These are phyloP conservation scores for Peronosclerospora sorghi DNA, from an alignment of 352 stramenopile species.

Conservation along the genomic window DNA sequence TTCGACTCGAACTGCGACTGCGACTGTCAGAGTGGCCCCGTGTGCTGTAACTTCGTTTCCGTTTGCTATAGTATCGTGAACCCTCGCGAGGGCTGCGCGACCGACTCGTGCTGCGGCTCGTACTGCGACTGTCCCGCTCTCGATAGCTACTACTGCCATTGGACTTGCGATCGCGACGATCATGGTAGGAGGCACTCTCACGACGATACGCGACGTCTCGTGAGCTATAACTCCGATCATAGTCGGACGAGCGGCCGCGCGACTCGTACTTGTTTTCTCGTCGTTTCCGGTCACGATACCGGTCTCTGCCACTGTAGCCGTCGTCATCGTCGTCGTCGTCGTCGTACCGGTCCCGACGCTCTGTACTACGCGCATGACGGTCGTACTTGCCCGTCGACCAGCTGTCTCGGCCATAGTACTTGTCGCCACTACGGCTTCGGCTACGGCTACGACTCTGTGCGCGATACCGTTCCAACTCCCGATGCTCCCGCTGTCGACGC, in stretches of 20 bases:
- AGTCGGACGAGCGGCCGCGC: slow-evolving; percentile 16
- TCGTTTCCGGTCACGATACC: slow-evolving; percentile 20
- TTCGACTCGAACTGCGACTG: slow-evolving; percentile 35
- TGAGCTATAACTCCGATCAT: slow-evolving; percentile 19
- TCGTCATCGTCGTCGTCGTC: slow-evolving; percentile 29
- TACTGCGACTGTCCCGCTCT: slow-evolving; percentile 24
- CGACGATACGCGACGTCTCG: slow-evolving; percentile 26
- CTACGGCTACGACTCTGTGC: slow-evolving; percentile 15
- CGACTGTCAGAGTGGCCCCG: slow-evolving; percentile 24
- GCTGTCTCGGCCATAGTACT: slow-evolving; percentile 5
- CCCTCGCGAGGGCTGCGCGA: slow-evolving; percentile 24
- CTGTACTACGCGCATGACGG: slow-evolving; percentile 12
- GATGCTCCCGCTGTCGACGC: slow-evolving; percentile 4
- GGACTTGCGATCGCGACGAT: slow-evolving; percentile 21
- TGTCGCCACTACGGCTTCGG: slow-evolving; percentile 6
- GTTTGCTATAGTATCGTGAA: slow-evolving; percentile 23
- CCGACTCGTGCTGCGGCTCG: slow-evolving; percentile 23
- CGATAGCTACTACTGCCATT: slow-evolving; percentile 6
- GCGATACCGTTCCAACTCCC: slow-evolving; percentile 15
- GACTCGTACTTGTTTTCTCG: slow-evolving; percentile 19
- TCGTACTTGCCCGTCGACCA: slow-evolving; percentile 9
- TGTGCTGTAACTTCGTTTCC: slow-evolving; percentile 29
- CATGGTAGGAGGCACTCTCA: slow-evolving; percentile 19
- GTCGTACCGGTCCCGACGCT: slow-evolving; percentile 20
- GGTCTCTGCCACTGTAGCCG: slow-evolving; percentile 16